phyloP scores from a whole-genome alignment of 768 basidiomycete genomes.

The Kwoniella dendrophila region DNA sequence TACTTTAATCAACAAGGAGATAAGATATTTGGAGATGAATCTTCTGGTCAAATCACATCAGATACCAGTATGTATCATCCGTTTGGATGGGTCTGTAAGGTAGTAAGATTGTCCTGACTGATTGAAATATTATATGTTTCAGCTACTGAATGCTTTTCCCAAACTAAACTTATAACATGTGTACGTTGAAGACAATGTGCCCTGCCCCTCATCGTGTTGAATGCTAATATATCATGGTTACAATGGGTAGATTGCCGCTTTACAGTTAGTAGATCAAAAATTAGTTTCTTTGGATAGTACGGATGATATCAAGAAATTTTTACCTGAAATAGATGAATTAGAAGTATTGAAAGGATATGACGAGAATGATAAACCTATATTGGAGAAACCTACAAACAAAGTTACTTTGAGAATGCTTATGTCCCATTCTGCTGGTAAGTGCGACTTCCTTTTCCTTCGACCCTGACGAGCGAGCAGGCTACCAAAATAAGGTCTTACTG shows the following conservation, averaged over 20 bases:
- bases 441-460: not conserved
- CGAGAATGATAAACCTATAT: constrained; percentile 28
- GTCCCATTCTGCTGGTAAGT: constrained; percentile 49
- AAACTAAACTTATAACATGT: constrained; percentile 48
- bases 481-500: no score
- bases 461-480: no score
- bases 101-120: not conserved
- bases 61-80: constrained; percentile 31
- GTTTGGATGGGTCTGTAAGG: not conserved
- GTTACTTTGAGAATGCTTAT: constrained; percentile 50
- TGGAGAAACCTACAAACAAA: constrained; percentile 33
- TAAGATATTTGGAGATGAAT: constrained; percentile 27
- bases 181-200: constrained; percentile 27
- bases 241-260: constrained; percentile 35
- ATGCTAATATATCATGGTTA: not conserved
- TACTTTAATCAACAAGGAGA: constrained; percentile 41
- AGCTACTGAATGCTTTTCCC: constrained; percentile 45
- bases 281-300: constrained; percentile 38
- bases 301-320: constrained; percentile 30
- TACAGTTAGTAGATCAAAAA: constrained; percentile 50
- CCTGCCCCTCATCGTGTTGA: not conserved
- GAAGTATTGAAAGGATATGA: constrained; percentile 39
- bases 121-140: not conserved
- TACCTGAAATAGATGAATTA: constrained; percentile 39
- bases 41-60: constrained; percentile 18